Conservation (phyloP, 768 basidiomycete species). For the Gymnopilus dilepis region DNA sequence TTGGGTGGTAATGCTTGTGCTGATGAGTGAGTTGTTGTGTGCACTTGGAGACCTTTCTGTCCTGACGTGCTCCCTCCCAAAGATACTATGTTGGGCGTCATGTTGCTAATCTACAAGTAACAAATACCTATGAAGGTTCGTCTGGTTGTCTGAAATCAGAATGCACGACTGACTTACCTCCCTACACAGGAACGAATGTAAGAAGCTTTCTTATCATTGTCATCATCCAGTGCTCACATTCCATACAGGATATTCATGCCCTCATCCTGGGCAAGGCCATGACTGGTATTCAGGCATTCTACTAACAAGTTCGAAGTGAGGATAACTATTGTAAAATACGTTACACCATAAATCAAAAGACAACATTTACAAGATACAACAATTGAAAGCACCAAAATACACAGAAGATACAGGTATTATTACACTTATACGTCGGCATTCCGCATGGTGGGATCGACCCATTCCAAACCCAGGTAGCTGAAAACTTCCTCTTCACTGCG, state of each 20-base stretch:
- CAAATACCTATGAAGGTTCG: constrained; percentile 92
- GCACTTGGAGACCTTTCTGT: background rate
- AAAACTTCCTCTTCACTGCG: constrained; percentile 77
- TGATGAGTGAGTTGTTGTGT: constrained; percentile 75
- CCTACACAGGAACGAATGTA: constrained; percentile 60
- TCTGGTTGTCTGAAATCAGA: background rate
- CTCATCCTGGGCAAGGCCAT: constrained; percentile 94
- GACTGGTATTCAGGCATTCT: constrained; percentile 87
- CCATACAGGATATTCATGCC: constrained; percentile 79
- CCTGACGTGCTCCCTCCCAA: background rate
- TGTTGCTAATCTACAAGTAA: constrained; percentile 93
- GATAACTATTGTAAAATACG: background rate
- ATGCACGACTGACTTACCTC: background rate
- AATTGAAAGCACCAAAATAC: background rate
- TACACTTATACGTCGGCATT: constrained; percentile 65
- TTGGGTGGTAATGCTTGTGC: constrained; percentile 93
- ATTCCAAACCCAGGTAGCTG: constrained; percentile 68
- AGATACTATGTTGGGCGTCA: constrained; percentile 96
- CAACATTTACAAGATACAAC: background rate
- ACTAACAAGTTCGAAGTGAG: constrained; percentile 46
- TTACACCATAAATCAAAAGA: background rate
- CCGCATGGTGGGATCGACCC: constrained; percentile 71
- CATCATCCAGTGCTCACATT: background rate
- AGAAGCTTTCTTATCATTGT: constrained; percentile 25
- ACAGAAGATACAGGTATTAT: background rate